Base-by-base conservation (phyloP, 2,329 filamentous ascomycete genomes). In the Coniochaeta sp. region DNA sequence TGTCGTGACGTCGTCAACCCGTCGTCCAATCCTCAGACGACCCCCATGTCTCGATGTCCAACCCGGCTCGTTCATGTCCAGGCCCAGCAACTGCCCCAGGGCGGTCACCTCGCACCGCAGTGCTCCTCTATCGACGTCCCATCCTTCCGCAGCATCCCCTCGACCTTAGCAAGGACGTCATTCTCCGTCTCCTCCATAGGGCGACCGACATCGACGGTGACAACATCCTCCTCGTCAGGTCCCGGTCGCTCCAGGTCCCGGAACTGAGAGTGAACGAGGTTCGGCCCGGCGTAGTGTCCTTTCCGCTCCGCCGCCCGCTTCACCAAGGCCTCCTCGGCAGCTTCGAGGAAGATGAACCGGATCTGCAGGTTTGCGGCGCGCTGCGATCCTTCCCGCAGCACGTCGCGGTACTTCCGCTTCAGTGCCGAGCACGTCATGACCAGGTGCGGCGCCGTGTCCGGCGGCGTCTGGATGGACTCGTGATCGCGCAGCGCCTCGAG, bases 381-480 rank as follows among this genome's bases (percentile, higher is more conserved):
- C 60, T 80, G 80, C 5, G 77, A 75, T 2, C 81, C 81, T 6
- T 79, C 71, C 18, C 82, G 77, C 59, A 85, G 78, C 28, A 84
- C 75, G 55, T 90, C 85, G 53, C 87, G 82, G 71, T 91, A 91
- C 65, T 85, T 86, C 57, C 82, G 81, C 69, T 90, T 90, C 16
- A 91, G 73, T 0, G 87, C 87, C n/a, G 85, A 89, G 72, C 87
- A 91, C 49, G 87, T 89, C 51, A 91, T 79, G 50, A 91, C 81
- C 20, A 89, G 85, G 32, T 85, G 78, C 24, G 73, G 66, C 2
- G 75, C 70, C 14, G 54, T 52, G 7, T 71, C 69, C 46, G 60
- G 63, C 38, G 69, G 61, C 52, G 75, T 64, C 30, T 66, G 64
- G 31, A 60, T 55, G 6, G 71, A 61, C 48, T 71, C 67, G 60